A percentile compares a stretch with the other conserved stretches of the same genome.
Conservation (phyloP, 805 yeast genomes). For the Kodamaea neixiangensis region DNA sequence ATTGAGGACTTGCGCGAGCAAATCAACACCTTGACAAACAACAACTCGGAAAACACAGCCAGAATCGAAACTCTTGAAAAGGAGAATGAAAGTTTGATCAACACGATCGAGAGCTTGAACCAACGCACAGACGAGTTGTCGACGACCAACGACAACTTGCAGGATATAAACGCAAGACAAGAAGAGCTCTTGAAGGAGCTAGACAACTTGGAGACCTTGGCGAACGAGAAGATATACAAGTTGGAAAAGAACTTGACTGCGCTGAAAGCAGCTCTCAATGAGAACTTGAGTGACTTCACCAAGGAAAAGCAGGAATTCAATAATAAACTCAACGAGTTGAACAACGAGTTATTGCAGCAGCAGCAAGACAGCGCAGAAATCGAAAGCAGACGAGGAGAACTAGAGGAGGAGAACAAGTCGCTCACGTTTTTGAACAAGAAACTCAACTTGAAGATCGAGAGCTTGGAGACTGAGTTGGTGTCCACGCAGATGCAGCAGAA, state of each 20-base stretch:
- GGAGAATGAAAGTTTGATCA: constrained; percentile 12
- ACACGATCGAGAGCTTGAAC: not conserved
- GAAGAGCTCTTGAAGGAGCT: constrained; percentile 25
- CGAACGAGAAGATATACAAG: constrained; percentile 21
- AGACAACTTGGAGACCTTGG: constrained; percentile 24
- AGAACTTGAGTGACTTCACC: constrained; percentile 15
- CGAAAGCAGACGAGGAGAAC: constrained; percentile 7
- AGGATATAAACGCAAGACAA: constrained; percentile 21
- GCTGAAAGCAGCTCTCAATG: constrained; percentile 11
- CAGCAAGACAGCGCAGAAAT: constrained; percentile 15
- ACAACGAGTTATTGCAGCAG: constrained; percentile 15
- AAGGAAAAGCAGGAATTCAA: constrained; percentile 18
- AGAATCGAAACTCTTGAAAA: not conserved
- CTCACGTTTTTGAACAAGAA: constrained; percentile 8
- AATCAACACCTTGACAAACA: not conserved
- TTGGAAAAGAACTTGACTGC: constrained; percentile 18
- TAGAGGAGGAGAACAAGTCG: constrained; percentile 11
- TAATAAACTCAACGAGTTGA: constrained; percentile 17
- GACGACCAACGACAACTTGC: constrained; percentile 14
- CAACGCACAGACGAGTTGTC: constrained; percentile 13
- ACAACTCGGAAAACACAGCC: not conserved
- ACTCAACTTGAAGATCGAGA: constrained; percentile 17
- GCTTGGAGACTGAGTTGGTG: constrained; percentile 33
- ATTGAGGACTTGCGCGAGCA: constrained; percentile 5
- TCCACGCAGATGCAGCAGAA: constrained; percentile 7